Evolutionary conservation across 495 filamentous ascomycete genomes (phyloP).

Genomic region (Bryoglossum gracile): DNA sequence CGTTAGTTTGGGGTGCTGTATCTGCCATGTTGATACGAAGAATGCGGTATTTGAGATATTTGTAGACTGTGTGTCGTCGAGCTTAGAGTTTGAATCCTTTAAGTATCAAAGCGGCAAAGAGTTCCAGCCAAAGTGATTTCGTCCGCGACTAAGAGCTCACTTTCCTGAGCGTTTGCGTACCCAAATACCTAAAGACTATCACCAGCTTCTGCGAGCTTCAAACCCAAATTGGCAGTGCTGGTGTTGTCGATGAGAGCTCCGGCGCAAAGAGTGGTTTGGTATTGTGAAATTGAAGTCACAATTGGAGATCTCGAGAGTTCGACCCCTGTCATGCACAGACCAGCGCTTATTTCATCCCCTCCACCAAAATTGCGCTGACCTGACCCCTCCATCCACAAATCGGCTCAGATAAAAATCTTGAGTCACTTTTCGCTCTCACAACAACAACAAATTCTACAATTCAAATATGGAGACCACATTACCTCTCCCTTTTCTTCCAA

Average conservation of each 20-base stretch:
- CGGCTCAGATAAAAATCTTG: neutral
- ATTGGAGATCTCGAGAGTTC: neutral
- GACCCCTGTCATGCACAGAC: conserved; percentile 2
- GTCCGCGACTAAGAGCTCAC: too few species aligned
- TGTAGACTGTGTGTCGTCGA: too few species aligned
- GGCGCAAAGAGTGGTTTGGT: neutral
- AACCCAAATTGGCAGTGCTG: neutral
- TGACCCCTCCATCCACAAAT: neutral
- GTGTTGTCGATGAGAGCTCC: neutral
- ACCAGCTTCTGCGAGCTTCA: neutral
- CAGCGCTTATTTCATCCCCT: neutral
- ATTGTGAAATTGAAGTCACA: neutral
- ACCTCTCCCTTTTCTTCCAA: conserved; percentile 49
- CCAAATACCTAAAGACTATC: too few species aligned
- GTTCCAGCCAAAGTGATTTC: too few species aligned
- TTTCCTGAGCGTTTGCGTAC: too few species aligned
- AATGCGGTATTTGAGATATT: neutral
- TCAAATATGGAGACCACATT: conserved; percentile 46
- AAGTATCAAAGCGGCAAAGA: too few species aligned
- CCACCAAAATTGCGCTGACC: neutral
- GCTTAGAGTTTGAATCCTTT: too few species aligned
- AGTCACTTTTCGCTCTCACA: neutral
- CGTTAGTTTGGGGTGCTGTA: conserved; percentile 34
- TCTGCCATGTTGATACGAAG: conserved; percentile 33
- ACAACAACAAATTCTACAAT: neutral